These are phyloP conservation scores for Fusarium pseudograminearum DNA, from an alignment of 2,329 filamentous ascomycete species.

Conservation along the genomic window DNA sequence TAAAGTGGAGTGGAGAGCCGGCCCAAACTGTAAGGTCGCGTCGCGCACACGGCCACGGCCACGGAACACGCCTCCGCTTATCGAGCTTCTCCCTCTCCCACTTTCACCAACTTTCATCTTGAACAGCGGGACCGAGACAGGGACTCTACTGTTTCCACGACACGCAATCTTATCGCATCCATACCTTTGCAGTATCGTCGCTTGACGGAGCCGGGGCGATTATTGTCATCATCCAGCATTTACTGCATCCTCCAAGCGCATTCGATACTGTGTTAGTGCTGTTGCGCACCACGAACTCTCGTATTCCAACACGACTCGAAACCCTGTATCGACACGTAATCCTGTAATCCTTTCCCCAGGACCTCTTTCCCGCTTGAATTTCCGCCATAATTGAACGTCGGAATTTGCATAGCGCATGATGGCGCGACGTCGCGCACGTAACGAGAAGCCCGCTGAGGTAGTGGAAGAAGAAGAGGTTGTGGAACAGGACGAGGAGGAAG, in stretches of 20 bases:
- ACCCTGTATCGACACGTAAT: conserved; percentile 5
- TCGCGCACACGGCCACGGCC: conserved; percentile 38
- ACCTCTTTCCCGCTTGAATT: background rate
- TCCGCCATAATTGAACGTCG: conserved; percentile 1
- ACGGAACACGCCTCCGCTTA: conserved; percentile 43
- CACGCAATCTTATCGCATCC: conserved; percentile 17
- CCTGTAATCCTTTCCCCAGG: background rate
- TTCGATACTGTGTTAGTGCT: conserved; percentile 44
- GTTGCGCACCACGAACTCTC: conserved; percentile 39
- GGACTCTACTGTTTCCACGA: conserved; percentile 17
- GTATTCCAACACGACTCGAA: conserved; percentile 37
- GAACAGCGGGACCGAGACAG: conserved; percentile 10
- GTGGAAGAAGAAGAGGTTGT: conserved; percentile 47
- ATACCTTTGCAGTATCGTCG: conserved; percentile 6
- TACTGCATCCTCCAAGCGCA: conserved; percentile 24
- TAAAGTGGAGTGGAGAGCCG: conserved; percentile 31
- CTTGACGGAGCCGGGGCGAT: conserved; percentile 9
- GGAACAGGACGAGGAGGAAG: conserved; percentile 45
- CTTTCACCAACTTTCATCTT: conserved; percentile 28
- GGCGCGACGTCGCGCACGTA: conserved; percentile 54
- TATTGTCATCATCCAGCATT: conserved; percentile 9
- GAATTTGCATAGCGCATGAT: conserved; percentile 47
- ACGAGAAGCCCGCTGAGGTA: conserved; percentile 48
- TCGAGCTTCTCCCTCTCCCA: conserved; percentile 40
- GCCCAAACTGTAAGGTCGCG: conserved; percentile 39